Evolutionary conservation across 108 stramenopile species (phyloP).

Genomic region (Pseudonitzschia multistriata): DNA sequence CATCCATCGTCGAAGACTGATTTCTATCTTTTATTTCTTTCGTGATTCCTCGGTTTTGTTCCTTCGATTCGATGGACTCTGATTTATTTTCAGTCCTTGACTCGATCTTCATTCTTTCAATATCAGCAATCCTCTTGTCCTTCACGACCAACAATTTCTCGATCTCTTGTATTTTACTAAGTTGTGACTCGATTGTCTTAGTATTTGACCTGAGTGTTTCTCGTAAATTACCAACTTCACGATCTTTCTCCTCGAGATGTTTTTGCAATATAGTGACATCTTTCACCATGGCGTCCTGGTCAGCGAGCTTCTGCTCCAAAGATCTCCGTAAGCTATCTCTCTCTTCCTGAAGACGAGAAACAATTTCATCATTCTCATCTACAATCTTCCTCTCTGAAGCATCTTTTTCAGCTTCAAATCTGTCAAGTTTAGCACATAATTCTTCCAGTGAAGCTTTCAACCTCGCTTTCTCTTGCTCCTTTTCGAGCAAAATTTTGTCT

Average conservation of each 20-base stretch:
- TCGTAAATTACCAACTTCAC: neutral
- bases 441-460: neutral
- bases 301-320: neutral
- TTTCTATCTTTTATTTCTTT: neutral
- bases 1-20: neutral
- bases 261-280: neutral
- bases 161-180: neutral
- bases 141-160: neutral
- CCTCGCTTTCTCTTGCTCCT: neutral
- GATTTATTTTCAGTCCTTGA: neutral
- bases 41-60: neutral
- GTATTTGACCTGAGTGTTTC: neutral
- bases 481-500: conserved; percentile 4
- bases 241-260: neutral
- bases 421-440: neutral
- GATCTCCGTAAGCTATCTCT: neutral
- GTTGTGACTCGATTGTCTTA: neutral
- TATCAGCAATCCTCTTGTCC: neutral
- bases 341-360: neutral
- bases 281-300: neutral
- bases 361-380: neutral
- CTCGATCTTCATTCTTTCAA: neutral
- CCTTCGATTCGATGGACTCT: neutral
- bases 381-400: neutral
- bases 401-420: neutral